Base-by-base conservation (phyloP, 2,329 filamentous ascomycete species). In the Onygena corvina region DNA sequence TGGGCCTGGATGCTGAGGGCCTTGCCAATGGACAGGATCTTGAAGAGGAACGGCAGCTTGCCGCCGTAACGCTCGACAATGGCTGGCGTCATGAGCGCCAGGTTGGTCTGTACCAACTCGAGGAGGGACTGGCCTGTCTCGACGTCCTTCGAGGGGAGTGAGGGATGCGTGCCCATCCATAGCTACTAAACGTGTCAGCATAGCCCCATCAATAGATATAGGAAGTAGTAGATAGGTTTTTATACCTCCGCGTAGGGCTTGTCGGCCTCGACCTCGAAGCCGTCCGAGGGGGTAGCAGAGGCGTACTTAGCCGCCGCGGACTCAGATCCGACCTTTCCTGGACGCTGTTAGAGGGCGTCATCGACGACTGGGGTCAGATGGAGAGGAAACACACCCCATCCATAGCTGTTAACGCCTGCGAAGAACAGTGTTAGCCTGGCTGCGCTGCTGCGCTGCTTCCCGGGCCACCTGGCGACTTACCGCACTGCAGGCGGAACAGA, bases 81-180 rank as follows among this genome's bases (percentile, higher is more conserved):
- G 11, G 85, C 76, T 0, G 74, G 65, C 0, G 86, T 86, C 57
- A 98, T 76, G 46, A 98, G 77, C 18, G 82, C 80, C 61, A 87
- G 77, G 70, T 96, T 95, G 58, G 90, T 85, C 63, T 86, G 75
- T 48, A 95, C 82, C 40, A 96, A 76, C 53, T 95, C 88, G 56
- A 94, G 80, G 8, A 98, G 78, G 1, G 84, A 84, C 48, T 87
- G 84, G 64, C 88, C 83, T 23, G 92, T 94, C 45, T 76, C 72
- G 57, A 94, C 66, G 62, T 96, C 88, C 66, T 84, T 93, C 51
- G 92, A 96, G 14, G 92, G 92, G 60, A 95, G 88, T 40, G 87
- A 94, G 38, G 90, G 89, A 62, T 98, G 92, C 1, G 90, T 95
- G 62, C 92, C 92, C 92, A 98, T 98, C 92, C 92, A 98, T 61